Evolutionary conservation across 768 basidiomycete genomes (phyloP).

Genomic region (Tulasnella sp.): DNA sequence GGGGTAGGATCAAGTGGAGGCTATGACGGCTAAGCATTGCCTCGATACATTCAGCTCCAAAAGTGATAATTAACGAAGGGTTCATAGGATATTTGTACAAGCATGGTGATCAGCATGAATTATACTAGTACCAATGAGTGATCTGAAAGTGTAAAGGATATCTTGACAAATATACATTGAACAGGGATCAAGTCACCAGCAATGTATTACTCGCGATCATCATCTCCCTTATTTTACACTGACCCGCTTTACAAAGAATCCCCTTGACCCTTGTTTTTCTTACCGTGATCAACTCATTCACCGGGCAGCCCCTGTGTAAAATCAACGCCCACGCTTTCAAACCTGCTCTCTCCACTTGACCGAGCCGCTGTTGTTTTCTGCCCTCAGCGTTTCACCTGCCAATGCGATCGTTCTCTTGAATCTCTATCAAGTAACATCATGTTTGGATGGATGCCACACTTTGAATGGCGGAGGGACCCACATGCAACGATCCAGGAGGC

Average conservation of each 20-base stretch:
- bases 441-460: slow-evolving; percentile 68
- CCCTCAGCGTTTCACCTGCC: no score
- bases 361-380: no score
- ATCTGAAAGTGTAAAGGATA: not conserved
- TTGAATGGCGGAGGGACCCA: slow-evolving; percentile 70
- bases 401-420: not conserved
- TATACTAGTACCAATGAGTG: not conserved
- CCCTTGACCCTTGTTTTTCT: no score
- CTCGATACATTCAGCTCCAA: slow-evolving; percentile 77
- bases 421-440: slow-evolving; percentile 24
- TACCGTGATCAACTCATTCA: no score
- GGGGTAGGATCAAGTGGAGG: slow-evolving; percentile 68
- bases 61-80: slow-evolving; percentile 79
- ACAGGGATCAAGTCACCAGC: no score
- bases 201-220: no score
- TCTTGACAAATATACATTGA: not conserved
- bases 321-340: not conserved
- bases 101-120: not conserved
- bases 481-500: slow-evolving; percentile 83
- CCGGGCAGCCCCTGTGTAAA: no score
- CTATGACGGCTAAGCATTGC: slow-evolving; percentile 66
- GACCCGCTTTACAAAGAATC: no score
- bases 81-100: slow-evolving; percentile 31
- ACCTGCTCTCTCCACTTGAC: no score
- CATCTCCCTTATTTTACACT: no score